A percentile compares a stretch with the other conserved stretches of the same genome.
These are phyloP conservation scores for Neophaeococcomyces aloes DNA, from an alignment of 2,329 filamentous ascomycete genomes.

Conservation along the genomic window DNA sequence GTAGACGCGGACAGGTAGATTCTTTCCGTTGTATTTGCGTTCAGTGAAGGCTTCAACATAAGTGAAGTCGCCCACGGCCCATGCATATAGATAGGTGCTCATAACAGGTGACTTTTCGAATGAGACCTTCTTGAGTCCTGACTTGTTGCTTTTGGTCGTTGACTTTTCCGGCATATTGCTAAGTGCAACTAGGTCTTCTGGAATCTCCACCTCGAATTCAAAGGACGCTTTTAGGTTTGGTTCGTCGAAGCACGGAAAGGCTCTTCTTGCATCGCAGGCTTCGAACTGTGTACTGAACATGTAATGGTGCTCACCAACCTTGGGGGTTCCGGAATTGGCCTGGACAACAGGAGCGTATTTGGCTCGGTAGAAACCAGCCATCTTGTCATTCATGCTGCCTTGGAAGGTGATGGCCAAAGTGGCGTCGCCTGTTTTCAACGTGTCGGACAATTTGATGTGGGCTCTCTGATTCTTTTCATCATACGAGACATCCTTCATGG, in stretches of 20 bases:
- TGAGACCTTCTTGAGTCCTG: conserved; percentile 53
- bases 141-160: conserved; percentile 56
- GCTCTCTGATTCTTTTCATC: conserved; percentile 76
- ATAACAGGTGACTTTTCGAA: conserved; percentile 82
- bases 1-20: conserved; percentile 87
- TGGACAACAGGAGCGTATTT: conserved; percentile 76
- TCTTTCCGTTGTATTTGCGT: conserved; percentile 81
- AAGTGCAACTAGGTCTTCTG: conserved; percentile 74
- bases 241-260: conserved; percentile 97
- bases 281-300: conserved; percentile 98
- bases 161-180: conserved; percentile 92
- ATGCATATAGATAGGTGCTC: conserved; percentile 81
- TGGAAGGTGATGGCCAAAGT: conserved; percentile 61
- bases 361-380: conserved; percentile 88
- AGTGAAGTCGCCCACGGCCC: conserved; percentile 95
- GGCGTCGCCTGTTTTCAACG: conserved; percentile 59
- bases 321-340: conserved; percentile 66
- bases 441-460: conserved; percentile 63
- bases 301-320: conserved; percentile 49
- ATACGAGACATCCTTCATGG: conserved; percentile 53
- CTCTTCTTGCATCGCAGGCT: conserved; percentile 83
- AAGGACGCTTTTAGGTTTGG: conserved; percentile 95
- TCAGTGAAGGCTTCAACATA: conserved; percentile 87
- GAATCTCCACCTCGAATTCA: conserved; percentile 85
- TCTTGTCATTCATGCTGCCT: conserved; percentile 76